Percentiles rank a stretch among this genome's conserved stretches.
phyloP scores from a whole-genome alignment of 768 basidiomycete species.

The Lentinula boryana region DNA sequence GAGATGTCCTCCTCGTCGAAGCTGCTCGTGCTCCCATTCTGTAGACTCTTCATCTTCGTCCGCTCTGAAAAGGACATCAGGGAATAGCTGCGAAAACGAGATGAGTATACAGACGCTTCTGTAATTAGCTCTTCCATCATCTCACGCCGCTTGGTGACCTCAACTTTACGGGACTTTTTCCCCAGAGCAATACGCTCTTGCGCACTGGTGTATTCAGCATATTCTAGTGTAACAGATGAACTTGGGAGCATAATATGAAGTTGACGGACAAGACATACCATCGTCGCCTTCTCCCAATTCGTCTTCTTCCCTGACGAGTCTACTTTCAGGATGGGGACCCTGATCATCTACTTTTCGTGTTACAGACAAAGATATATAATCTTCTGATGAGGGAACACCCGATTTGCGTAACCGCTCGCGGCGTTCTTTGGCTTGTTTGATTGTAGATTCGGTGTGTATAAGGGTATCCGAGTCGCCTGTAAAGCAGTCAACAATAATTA shows the following conservation, averaged over 20 bases:
- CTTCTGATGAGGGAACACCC: slow-evolving; percentile 44
- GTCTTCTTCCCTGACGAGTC: slow-evolving; percentile 80
- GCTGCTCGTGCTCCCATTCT: slow-evolving; percentile 83
- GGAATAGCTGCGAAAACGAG: not conserved
- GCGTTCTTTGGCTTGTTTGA: slow-evolving; percentile 69
- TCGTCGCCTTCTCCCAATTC: slow-evolving; percentile 86
- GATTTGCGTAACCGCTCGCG: slow-evolving; percentile 60
- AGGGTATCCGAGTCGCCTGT: slow-evolving; percentile 32
- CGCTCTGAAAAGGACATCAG: slow-evolving; percentile 34
- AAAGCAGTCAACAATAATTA: not conserved
- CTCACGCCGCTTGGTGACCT: slow-evolving; percentile 59
- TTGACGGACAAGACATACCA: slow-evolving; percentile 37
- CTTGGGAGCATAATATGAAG: not conserved
- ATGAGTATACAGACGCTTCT: slow-evolving; percentile 54
- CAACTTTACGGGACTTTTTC: slow-evolving; percentile 72
- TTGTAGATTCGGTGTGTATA: slow-evolving; percentile 69
- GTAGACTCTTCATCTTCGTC: slow-evolving; percentile 81
- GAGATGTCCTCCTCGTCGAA: slow-evolving; percentile 65
- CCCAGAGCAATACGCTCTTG: slow-evolving; percentile 83
- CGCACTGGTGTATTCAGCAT: slow-evolving; percentile 82
- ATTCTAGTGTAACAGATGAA: slow-evolving; percentile 41
- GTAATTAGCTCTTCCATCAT: slow-evolving; percentile 77
- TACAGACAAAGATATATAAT: slow-evolving; percentile 76
- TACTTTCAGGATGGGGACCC: slow-evolving; percentile 83
- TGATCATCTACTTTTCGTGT: slow-evolving; percentile 42